Evolutionary conservation across 106 monocot species (phyloP).

Genomic region (Gastrodia elata): DNA sequence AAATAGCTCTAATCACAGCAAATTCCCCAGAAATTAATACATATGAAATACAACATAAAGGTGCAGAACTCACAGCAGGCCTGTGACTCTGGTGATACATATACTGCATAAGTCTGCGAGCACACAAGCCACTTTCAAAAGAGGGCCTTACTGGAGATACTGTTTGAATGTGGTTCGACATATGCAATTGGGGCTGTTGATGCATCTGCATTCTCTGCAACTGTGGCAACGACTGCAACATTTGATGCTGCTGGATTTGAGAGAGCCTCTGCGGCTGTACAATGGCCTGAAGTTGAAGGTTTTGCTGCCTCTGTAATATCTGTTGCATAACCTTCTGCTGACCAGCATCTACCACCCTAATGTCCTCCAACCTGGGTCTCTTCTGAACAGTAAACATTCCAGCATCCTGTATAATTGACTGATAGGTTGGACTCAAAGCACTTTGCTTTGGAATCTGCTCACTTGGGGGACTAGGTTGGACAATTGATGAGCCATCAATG

Average conservation of each 20-base stretch:
- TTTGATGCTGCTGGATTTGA: slow-evolving; percentile 49
- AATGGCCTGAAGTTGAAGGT: slow-evolving; percentile 61
- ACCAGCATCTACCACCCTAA: slow-evolving; percentile 42
- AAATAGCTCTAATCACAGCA: neutral
- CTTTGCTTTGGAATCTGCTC: slow-evolving; percentile 9
- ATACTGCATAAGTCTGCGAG: slow-evolving; percentile 77
- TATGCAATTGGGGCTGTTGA: slow-evolving; percentile 33
- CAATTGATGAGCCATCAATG: slow-evolving; percentile 39
- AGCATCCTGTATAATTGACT: slow-evolving; percentile 30
- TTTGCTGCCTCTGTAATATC: slow-evolving; percentile 42
- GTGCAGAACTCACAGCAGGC: slow-evolving; percentile 41
- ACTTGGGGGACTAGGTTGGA: slow-evolving; percentile 35
- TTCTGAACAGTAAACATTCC: slow-evolving; percentile 38
- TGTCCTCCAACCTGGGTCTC: slow-evolving; percentile 57
- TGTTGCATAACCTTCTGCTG: slow-evolving; percentile 61
- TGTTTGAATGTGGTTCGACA: slow-evolving; percentile 32
- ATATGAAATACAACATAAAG: neutral
- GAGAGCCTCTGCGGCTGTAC: slow-evolving; percentile 55
- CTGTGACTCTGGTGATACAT: slow-evolving; percentile 80
- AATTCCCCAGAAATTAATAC: neutral
- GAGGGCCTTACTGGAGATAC: slow-evolving; percentile 24
- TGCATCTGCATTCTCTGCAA: slow-evolving; percentile 43
- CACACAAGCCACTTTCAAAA: slow-evolving; percentile 60
- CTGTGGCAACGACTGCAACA: slow-evolving; percentile 65
- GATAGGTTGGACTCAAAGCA: slow-evolving; percentile 31